phyloP scores from a whole-genome alignment of 2,329 filamentous ascomycete genomes.

The Hypoxylon sp. region DNA sequence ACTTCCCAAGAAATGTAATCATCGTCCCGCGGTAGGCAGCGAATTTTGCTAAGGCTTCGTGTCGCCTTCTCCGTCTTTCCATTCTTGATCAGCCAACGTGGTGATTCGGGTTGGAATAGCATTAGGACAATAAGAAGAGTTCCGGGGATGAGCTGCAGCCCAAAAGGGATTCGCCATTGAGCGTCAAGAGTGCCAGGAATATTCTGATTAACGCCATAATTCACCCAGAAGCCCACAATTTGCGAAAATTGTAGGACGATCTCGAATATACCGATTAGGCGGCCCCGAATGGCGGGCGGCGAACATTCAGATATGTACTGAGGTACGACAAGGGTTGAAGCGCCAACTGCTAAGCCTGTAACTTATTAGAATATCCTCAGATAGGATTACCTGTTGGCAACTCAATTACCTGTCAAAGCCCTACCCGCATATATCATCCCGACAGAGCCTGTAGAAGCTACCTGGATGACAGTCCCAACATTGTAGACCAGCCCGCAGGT shows the following conservation, averaged over 20 bases:
- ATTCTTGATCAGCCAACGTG: conserved; percentile 70
- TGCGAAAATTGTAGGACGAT: conserved; percentile 68
- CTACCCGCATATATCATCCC: conserved; percentile 67
- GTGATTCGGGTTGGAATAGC: conserved; percentile 68
- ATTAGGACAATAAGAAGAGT: conserved; percentile 65
- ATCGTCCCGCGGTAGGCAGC: conserved; percentile 64
- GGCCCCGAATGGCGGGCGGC: conserved; percentile 68
- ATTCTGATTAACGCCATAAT: conserved; percentile 57
- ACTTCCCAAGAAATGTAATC: conserved; percentile 76
- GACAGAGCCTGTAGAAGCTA: conserved; percentile 60
- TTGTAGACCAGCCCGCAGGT: conserved; percentile 68
- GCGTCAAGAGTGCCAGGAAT: conserved; percentile 50
- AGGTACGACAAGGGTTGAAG: conserved; percentile 64
- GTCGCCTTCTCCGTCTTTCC: conserved; percentile 68
- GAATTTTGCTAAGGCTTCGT: conserved; percentile 68
- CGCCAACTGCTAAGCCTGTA: conserved; percentile 52
- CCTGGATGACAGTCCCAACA: conserved; percentile 72
- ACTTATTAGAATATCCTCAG: neutral
- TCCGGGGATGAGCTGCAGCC: conserved; percentile 69
- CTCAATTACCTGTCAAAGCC: conserved; percentile 66
- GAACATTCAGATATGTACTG: conserved; percentile 63
- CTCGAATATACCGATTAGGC: conserved; percentile 69
- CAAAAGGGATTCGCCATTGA: conserved; percentile 68
- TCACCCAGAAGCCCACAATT: conserved; percentile 67
- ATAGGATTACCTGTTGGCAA: conserved; percentile 43